Evolutionary conservation across 805 yeast genomes (phyloP), one percentile per base, ranked within the genome.

Genomic region (Tetrapisispora arboricola): DNA sequence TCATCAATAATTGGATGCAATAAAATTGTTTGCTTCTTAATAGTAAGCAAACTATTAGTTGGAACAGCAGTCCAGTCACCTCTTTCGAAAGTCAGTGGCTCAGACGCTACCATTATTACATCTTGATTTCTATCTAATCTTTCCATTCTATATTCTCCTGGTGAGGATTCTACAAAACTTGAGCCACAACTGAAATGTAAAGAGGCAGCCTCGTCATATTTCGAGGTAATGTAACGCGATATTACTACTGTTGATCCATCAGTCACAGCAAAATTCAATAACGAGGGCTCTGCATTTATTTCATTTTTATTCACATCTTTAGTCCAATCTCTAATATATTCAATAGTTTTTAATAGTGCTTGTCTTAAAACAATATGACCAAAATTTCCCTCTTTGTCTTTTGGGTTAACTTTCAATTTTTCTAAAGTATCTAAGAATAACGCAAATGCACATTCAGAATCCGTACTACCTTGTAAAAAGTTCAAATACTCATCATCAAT

Each of bases 61-160:
- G 97, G 97, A 1, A 92, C 94, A 3, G 96, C 80, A 39, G 90
- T 84, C 98, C 98, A 92, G 63, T 92, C 98, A 30, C 88, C 90
- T 42, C 98, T 68, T 64, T 92, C 97, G 60, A 92, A 92, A 0
- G 98, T 92, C 43, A 92, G 69, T 0, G 98, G 98, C 57, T 92
- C 98, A 15, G 94, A 82, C 1, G 98, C 95, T 38, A 92, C 92
- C 80, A 92, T 82, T n/a, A 90, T 81, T 15, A 92, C 90, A 60
- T 86, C 90, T 61, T 90, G 96, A 9, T 92, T 83, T 40, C 96
- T 72, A 61, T 88, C 94, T 45, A 84, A 68, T 41, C 98, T 72
- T 61, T 92, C 96, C 96, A 92, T 87, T 53, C 84, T 75, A 66
- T 85, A 92, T 54, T 86, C 83, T 17, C 96, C 95, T 2, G 94